Conservation (phyloP, 352 stramenopile genomes). For the Phytophthora vignae region DNA sequence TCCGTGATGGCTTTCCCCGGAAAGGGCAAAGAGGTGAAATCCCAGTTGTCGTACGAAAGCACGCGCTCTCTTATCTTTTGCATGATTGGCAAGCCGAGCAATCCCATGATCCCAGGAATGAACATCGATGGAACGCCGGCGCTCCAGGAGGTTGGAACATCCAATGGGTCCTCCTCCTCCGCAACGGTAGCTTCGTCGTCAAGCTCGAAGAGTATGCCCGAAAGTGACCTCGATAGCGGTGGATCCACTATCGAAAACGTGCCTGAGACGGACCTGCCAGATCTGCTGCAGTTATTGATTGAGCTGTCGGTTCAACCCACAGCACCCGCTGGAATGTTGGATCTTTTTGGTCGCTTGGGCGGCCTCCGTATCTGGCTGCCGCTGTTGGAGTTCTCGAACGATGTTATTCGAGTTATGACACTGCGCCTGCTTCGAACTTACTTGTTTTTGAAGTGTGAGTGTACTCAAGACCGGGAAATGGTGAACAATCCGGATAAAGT, state of each 20-base stretch:
- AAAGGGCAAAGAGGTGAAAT: constrained; percentile 74
- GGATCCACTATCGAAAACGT: constrained; percentile 81
- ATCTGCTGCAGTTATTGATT: constrained; percentile 81
- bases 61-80: constrained; percentile 86
- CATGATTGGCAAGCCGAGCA: constrained; percentile 88
- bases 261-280: constrained; percentile 71
- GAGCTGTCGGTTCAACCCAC: constrained; percentile 79
- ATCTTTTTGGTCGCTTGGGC: constrained; percentile 78
- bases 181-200: constrained; percentile 46
- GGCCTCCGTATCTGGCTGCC: constrained; percentile 86
- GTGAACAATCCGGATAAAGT: constrained; percentile 75
- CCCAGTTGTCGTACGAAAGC: constrained; percentile 84
- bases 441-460: constrained; percentile 80
- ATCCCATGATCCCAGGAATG: constrained; percentile 68
- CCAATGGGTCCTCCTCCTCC: constrained; percentile 48
- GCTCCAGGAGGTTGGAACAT: constrained; percentile 54
- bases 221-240: constrained; percentile 70
- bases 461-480: constrained; percentile 67
- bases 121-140: constrained; percentile 69
- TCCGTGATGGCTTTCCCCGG: constrained; percentile 62
- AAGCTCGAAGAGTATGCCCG: constrained; percentile 61
- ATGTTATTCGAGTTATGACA: constrained; percentile 84
- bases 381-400: constrained; percentile 75
- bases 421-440: constrained; percentile 82
- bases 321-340: constrained; percentile 71